Evolutionary conservation across 306 rosid genomes (phyloP).

Genomic region (Trichosanthes truncata): DNA sequence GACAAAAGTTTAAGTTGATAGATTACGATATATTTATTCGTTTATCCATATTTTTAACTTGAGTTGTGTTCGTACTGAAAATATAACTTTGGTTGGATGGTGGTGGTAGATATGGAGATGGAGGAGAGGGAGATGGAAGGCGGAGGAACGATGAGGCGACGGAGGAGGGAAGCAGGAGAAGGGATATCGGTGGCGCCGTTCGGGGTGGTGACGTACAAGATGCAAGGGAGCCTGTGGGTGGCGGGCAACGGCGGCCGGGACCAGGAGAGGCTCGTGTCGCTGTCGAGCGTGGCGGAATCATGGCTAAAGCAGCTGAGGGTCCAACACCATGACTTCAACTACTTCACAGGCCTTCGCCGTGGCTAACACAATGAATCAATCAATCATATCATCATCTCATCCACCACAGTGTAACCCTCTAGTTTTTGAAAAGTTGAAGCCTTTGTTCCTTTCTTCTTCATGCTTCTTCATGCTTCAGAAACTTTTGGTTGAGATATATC

Average conservation of each 20-base stretch:
- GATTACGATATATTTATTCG: background rate
- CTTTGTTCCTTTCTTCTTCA: background rate
- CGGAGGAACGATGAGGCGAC: conserved; percentile 1
- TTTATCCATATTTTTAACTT: background rate
- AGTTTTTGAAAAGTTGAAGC: background rate
- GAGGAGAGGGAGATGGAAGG: conserved; percentile 32
- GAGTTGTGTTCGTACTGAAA: no score
- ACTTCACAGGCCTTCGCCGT: conserved; percentile 50
- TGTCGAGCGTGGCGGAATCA: conserved; percentile 79
- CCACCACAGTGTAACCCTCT: background rate
- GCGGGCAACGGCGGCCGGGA: conserved; percentile 73
- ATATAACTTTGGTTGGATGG: background rate
- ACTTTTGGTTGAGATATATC: background rate
- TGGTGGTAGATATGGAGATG: conserved; percentile 43
- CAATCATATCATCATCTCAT: background rate
- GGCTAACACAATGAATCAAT: conserved; percentile 13
- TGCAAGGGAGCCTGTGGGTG: conserved; percentile 82
- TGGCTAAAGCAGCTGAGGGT: conserved; percentile 92
- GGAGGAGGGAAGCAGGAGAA: conserved; percentile 48
- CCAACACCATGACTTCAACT: conserved; percentile 87
- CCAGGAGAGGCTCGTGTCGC: conserved; percentile 55
- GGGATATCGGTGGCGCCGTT: conserved; percentile 55
- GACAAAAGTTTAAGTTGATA: background rate
- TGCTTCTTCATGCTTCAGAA: background rate
- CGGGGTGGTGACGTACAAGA: conserved; percentile 88